Percentiles rank a stretch among this genome's conserved stretches.
phyloP scores from a whole-genome alignment of 768 basidiomycete species.

The Rhizopogon vinicolor region DNA sequence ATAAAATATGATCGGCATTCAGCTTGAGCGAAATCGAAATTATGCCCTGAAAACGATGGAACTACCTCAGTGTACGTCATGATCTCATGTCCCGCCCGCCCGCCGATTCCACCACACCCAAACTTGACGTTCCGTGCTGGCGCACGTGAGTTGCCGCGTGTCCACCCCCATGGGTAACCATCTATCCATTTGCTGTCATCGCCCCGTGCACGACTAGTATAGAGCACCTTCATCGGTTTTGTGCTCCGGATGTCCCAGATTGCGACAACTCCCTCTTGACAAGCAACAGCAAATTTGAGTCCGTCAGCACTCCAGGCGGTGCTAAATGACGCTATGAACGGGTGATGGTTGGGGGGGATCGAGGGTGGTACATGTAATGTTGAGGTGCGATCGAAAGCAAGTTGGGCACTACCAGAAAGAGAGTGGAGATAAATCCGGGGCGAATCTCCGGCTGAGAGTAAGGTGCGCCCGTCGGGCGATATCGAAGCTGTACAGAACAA shows the following conservation, averaged over 20 bases:
- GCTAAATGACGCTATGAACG: constrained; percentile 59
- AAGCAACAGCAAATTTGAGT: constrained; percentile 76
- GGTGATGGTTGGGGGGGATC: constrained; percentile 28
- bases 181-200: constrained; percentile 22
- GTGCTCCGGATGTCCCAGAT: constrained; percentile 81
- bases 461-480: constrained; percentile 81
- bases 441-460: constrained; percentile 90
- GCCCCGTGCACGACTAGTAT: constrained; percentile 41
- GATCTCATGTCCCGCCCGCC: constrained; percentile 57
- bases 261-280: constrained; percentile 75
- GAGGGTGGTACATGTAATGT: constrained; percentile 64
- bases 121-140: constrained; percentile 66
- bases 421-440: constrained; percentile 80
- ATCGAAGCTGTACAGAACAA: constrained; percentile 59
- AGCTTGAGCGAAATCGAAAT: not conserved
- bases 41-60: not conserved
- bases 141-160: too few species aligned
- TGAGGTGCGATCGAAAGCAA: constrained; percentile 62
- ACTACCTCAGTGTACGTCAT: constrained; percentile 87
- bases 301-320: constrained; percentile 76
- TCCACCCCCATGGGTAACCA: too few species aligned
- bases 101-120: constrained; percentile 15
- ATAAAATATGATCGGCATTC: constrained; percentile 7
- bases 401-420: constrained; percentile 56
- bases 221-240: constrained; percentile 63